Base-by-base conservation (phyloP, 169 alveolate species). In the Eimeria praecox region DNA sequence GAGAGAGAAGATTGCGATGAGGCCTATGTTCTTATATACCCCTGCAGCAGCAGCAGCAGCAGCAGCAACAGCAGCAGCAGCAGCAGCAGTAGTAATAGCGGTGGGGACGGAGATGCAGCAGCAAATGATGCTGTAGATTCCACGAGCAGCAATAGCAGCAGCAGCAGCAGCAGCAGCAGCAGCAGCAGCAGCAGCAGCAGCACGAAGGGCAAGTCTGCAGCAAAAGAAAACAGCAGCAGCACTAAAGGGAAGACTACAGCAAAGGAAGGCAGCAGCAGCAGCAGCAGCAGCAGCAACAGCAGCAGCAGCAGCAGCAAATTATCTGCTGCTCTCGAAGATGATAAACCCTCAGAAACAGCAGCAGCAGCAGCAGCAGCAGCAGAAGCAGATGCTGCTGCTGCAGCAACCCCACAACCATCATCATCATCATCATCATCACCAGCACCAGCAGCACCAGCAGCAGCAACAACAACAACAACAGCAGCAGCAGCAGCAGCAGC, bases 1-100 rank as follows among this genome's bases (percentile, higher is more conserved):
- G 87, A 77, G 18, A 77, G 42, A 1, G 33, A 6, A 16, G 38
- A 77, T 1, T 77, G 87, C 20, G 46, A 52, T 1, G 87, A 77
- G 59, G 87, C 87, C 49, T 77, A 35, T 38, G 35, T 77, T 6
- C 49, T 77, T 27, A 59, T 77, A 22, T 77, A 77, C 54, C 27
- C 22, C 22, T 35, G 44, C 30, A 20, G 30, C 38, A 69, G 80
- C 80, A 75, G 86, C 56, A 75, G 86, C 86, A 75, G 54, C 86
- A 75, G 86, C 86, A 75, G 54, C 86, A 75, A n/a, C 86, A 75
- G 86, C 86, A 75, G 54, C 86, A 75, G 86, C 86, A 75, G 54
- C 86, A 75, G 86, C 86, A 75, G 52, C 52, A 35, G 86, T n/a
- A 75, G 86, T 38, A 69, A 38, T 38, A 69, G 30, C 33, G 33